Conservation (phyloP, 2,329 filamentous ascomycete genomes). For the Apiospora saccharicola region DNA sequence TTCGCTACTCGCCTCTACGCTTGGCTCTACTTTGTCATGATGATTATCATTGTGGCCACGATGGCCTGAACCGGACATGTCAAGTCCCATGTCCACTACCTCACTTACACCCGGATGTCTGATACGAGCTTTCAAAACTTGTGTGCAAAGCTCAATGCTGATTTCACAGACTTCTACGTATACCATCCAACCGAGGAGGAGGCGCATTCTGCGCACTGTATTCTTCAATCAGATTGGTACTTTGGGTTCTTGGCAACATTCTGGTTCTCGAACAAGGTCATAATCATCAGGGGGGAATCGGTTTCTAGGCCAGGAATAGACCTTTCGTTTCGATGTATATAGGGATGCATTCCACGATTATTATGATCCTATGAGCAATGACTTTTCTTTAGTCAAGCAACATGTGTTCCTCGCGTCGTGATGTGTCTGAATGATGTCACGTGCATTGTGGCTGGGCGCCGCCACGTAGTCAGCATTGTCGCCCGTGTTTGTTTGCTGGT, state of each 20-base stretch:
- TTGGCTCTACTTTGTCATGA: background rate
- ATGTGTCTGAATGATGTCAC: background rate
- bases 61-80: constrained; percentile 1
- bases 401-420: background rate
- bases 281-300: background rate
- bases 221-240: background rate
- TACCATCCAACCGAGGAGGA: background rate
- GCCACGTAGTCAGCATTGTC: background rate
- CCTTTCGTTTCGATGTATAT: background rate
- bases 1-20: constrained; percentile 4
- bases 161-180: constrained; percentile 10
- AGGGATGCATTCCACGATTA: background rate
- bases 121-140: constrained; percentile 17
- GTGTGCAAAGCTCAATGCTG: constrained; percentile 7
- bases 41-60: background rate
- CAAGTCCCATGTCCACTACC: background rate
- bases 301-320: background rate
- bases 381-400: background rate
- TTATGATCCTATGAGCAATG: background rate
- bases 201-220: background rate
- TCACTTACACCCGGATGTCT: constrained; percentile 1
- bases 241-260: constrained; percentile 16
- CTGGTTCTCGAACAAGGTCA: constrained; percentile 9
- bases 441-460: background rate
- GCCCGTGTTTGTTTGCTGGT: background rate